Conservation (phyloP, 2,329 filamentous ascomycete genomes). For the Nigrograna mackinnonii region DNA sequence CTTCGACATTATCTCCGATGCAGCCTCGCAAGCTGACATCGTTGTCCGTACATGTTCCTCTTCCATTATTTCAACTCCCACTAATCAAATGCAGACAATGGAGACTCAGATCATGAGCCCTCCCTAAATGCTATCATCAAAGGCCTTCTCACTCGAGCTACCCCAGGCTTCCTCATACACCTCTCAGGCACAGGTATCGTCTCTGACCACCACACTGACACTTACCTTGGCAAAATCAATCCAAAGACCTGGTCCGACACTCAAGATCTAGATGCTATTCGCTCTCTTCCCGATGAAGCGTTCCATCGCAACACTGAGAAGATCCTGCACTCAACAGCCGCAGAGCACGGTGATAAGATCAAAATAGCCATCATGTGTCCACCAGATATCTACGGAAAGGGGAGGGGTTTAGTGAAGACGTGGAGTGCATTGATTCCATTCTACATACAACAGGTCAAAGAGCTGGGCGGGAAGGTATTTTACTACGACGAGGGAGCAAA, state of each 20-base stretch:
- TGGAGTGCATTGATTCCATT: constrained; percentile 47
- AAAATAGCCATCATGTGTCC: constrained; percentile 60
- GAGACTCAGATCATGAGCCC: constrained; percentile 30
- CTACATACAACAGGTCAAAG: constrained; percentile 40
- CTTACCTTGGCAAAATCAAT: constrained; percentile 21
- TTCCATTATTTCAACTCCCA: constrained; percentile 4
- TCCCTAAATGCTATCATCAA: constrained; percentile 51
- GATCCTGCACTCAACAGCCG: constrained; percentile 59
- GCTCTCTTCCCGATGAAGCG: constrained; percentile 57
- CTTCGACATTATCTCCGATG: constrained; percentile 46
- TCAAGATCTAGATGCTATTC: constrained; percentile 55
- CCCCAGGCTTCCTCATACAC: constrained; percentile 54
- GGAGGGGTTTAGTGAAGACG: constrained; percentile 56
- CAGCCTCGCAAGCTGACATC: constrained; percentile 53
- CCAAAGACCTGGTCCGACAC: constrained; percentile 61
- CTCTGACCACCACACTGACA: constrained; percentile 45
- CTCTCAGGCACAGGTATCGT: constrained; percentile 60
- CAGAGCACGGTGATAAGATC: constrained; percentile 44
- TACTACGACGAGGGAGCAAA: constrained; percentile 60
- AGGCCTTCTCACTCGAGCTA: constrained; percentile 51
- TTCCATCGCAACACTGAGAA: constrained; percentile 70
- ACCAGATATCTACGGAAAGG: constrained; percentile 64
- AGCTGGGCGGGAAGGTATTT: constrained; percentile 46
- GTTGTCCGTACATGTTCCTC: constrained; percentile 42
- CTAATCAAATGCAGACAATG: constrained; percentile 42